phyloP scores from a whole-genome alignment of 257 asterid species.

The Solanum chilense region DNA sequence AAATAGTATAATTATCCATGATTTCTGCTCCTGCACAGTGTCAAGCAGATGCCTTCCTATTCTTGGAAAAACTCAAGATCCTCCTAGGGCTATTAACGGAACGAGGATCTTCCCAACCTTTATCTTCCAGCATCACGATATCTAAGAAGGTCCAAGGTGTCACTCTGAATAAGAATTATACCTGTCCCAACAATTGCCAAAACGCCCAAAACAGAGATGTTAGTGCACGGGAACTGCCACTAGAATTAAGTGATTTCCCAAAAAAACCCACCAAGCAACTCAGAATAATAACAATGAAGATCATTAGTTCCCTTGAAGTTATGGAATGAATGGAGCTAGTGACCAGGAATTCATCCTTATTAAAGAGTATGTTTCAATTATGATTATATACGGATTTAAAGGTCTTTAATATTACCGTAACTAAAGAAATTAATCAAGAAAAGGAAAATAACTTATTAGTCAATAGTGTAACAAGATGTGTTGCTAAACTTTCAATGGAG shows the following conservation, averaged over 20 bases:
- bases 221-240: not conserved
- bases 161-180: not conserved
- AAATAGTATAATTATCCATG: too few species aligned
- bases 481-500: not conserved
- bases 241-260: not conserved
- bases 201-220: not conserved
- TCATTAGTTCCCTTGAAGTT: not conserved
- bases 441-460: not conserved
- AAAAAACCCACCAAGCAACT: not conserved
- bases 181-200: not conserved
- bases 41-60: conserved; percentile 47
- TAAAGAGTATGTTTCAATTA: not conserved
- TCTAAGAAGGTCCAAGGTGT: not conserved
- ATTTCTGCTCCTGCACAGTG: too few species aligned
- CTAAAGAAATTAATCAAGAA: not conserved
- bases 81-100: conserved; percentile 43
- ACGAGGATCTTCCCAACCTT: conserved; percentile 39
- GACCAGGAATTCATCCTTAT: not conserved
- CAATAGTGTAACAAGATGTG: not conserved
- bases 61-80: conserved; percentile 60
- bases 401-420: not conserved
- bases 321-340: not conserved
- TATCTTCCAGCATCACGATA: not conserved
- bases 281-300: not conserved
- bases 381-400: not conserved